These are phyloP conservation scores for Colletotrichum echinochloae DNA, from an alignment of 2,329 filamentous ascomycete species.

Conservation along the genomic window DNA sequence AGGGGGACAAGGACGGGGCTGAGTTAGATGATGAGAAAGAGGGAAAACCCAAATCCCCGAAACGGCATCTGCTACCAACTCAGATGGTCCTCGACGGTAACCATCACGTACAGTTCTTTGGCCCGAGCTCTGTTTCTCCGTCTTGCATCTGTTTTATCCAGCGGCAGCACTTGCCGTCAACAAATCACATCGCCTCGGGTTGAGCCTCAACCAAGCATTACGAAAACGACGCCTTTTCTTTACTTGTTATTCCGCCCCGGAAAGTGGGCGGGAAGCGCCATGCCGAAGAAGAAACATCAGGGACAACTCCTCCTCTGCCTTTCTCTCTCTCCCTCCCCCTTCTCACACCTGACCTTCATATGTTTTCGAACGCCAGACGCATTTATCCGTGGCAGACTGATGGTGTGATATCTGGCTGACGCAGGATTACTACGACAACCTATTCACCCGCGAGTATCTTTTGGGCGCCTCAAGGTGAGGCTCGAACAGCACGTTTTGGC, in stretches of 20 bases:
- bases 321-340: background rate
- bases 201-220: constrained; percentile 9
- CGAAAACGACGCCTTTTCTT: background rate
- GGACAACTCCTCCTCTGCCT: too few species aligned
- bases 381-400: constrained; percentile 16
- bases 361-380: constrained; percentile 5
- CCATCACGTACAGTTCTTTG: background rate
- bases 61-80: background rate
- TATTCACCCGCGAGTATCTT: background rate
- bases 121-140: constrained; percentile 24
- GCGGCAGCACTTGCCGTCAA: constrained; percentile 20
- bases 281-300: constrained; percentile 19
- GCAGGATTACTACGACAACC: constrained; percentile 5
- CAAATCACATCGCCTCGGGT: constrained; percentile 1
- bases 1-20: constrained; percentile 5
- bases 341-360: background rate
- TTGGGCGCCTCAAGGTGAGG: constrained; percentile 32
- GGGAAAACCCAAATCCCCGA: constrained; percentile 12
- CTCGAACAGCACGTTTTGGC: constrained; percentile 37
- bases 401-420: constrained; percentile 12
- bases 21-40: constrained; percentile 8
- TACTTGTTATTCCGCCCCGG: background rate
- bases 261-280: constrained; percentile 29
- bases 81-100: constrained; percentile 8
- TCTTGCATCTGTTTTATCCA: constrained; percentile 16